Conservation (phyloP, 352 stramenopile species). For the Discostella stelligera region DNA sequence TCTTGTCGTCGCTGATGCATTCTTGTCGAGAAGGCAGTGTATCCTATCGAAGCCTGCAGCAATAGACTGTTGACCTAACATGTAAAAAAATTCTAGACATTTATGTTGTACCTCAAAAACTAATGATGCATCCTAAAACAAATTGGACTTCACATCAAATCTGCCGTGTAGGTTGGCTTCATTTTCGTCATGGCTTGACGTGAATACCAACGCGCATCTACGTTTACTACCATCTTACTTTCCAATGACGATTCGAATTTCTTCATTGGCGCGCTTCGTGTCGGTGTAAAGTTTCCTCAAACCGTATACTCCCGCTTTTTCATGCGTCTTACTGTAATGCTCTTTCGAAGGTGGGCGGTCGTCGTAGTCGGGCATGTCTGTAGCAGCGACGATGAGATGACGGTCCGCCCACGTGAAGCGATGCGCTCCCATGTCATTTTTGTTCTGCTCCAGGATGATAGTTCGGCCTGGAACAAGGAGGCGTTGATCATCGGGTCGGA, state of each 20-base stretch:
- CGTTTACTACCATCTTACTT: conserved; percentile 7
- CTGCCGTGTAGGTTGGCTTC: neutral
- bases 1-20: neutral
- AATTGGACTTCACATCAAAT: neutral
- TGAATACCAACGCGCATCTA: neutral
- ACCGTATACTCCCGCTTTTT: conserved; percentile 72
- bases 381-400: conserved; percentile 75
- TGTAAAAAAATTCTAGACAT: neutral
- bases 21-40: no score
- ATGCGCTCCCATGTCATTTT: conserved; percentile 80
- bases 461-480: conserved; percentile 61
- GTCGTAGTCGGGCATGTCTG: conserved; percentile 76
- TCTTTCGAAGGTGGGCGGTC: conserved; percentile 61
- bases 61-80: neutral
- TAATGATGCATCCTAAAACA: neutral
- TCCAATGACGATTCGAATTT: conserved; percentile 64
- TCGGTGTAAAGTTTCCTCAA: conserved; percentile 72
- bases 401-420: conserved; percentile 73
- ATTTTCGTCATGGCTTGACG: neutral
- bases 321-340: conserved; percentile 79
- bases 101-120: neutral
- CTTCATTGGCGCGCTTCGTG: conserved; percentile 62
- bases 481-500: conserved; percentile 39
- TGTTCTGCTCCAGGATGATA: conserved; percentile 76
- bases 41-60: neutral